Evolutionary conservation across 805 yeast genomes (phyloP), one percentile per base, ranked within the genome.

Genomic region (Sungouiella thailandica): DNA sequence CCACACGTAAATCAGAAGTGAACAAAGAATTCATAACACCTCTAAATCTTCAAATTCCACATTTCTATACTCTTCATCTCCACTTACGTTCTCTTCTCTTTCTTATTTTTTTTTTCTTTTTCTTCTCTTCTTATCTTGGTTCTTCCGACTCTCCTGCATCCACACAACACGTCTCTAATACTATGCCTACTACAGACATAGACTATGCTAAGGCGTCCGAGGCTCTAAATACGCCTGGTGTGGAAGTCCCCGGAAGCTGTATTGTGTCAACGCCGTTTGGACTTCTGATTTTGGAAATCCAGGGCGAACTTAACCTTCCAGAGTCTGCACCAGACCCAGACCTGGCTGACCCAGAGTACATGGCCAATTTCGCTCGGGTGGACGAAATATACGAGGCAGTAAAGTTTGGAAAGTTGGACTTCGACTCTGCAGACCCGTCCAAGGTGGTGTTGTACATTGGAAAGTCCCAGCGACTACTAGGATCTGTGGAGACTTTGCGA

Each of bases 401-500:
- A 3, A 60, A 58, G 42, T 68, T 72, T 47, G 83, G 84, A 0
- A 60, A 45, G 17, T 43, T 79, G 28, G 70, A 68, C 29, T 46
- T 75, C 11, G 74, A 72, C 17, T 62, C 58, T 1, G 52, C 53
- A 3, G 65, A 62, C 37, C 46, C 45, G 4, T 34, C 44, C 0
- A 68, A 65, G 27, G 85, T 78, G 0, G 75, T 80, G 0, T 52
- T 84, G 32, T 77, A 62, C 39, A 69, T 84, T 7, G 85, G 89
- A 2, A 78, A 72, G 17, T 75, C 84, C 4, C 94, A 84, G 51
- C 62, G 90, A 40, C 56, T 84, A 17, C 42, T 82, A 15, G 94
- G 94, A 0, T 58, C 62, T 2, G 50, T 83, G 2, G 78, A 73
- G 24, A 65, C 72, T 13, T 50, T 84, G 9, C 78, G 74, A 8